Conservation (phyloP, 768 basidiomycete genomes). For the Gyrodon lividus region DNA sequence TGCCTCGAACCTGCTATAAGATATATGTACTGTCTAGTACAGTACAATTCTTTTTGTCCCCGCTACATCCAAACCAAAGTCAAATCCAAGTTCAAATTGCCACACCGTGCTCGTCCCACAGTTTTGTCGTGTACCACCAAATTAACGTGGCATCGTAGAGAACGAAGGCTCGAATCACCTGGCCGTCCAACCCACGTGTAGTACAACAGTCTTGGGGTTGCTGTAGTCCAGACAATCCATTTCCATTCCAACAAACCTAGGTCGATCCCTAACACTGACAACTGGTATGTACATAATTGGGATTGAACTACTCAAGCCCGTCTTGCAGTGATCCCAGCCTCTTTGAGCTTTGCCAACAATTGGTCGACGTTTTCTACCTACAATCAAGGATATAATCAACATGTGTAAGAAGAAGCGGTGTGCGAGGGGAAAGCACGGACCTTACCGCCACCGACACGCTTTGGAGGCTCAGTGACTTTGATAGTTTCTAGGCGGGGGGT, state of each 20-base stretch:
- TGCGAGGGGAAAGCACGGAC: constrained; percentile 35
- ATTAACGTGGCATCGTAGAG: no score
- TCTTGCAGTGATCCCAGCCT: constrained; percentile 59
- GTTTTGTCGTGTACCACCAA: no score
- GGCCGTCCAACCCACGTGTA: no score
- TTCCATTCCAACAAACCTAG: background rate
- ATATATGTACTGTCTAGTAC: constrained; percentile 25
- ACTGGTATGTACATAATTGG: constrained; percentile 3
- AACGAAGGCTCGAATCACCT: no score
- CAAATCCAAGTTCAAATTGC: background rate
- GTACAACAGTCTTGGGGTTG: no score
- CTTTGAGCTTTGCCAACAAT: constrained; percentile 84
- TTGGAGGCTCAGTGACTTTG: constrained; percentile 86
- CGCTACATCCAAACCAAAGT: constrained; percentile 16
- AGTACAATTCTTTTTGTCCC: constrained; percentile 4
- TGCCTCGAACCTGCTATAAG: constrained; percentile 17
- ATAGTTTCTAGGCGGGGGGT: constrained; percentile 81
- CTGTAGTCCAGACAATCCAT: no score
- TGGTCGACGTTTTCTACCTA: constrained; percentile 86
- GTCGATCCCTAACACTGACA: constrained; percentile 1
- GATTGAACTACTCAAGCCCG: constrained; percentile 16
- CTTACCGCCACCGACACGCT: constrained; percentile 90
- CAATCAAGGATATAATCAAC: background rate
- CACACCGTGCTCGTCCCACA: background rate
- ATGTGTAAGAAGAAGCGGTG: background rate